Conservation (phyloP, 768 basidiomycete species). For the Suillus subluteus region DNA sequence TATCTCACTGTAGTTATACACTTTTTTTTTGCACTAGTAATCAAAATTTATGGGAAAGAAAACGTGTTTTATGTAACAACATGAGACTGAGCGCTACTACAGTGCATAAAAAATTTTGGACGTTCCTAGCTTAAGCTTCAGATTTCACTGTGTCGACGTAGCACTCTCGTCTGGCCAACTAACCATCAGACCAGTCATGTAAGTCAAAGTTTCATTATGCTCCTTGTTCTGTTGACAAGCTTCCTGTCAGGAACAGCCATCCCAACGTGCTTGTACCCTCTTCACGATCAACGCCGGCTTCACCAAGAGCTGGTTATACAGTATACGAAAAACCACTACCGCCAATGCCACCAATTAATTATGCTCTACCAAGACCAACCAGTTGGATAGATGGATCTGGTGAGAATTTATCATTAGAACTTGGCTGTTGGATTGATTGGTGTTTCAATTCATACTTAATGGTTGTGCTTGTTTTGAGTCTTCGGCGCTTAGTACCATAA, state of each 20-base stretch:
- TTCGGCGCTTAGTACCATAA: slow-evolving; percentile 27
- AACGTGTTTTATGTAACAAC: slow-evolving; percentile 33
- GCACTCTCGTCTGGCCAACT: neutral
- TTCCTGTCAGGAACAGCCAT: slow-evolving; percentile 24
- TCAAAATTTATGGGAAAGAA: slow-evolving; percentile 17
- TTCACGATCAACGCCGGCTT: slow-evolving; percentile 29
- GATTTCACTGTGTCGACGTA: neutral
- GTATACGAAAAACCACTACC: slow-evolving; percentile 41
- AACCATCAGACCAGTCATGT: slow-evolving; percentile 20
- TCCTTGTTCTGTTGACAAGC: slow-evolving; percentile 3
- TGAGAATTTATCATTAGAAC: slow-evolving; percentile 21
- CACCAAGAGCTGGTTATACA: slow-evolving; percentile 17
- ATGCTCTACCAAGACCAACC: slow-evolving; percentile 12
- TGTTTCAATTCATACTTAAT: neutral
- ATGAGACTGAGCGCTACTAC: slow-evolving; percentile 1
- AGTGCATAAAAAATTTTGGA: slow-evolving; percentile 21
- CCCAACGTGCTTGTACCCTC: slow-evolving; percentile 28
- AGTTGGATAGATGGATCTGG: slow-evolving; percentile 33
- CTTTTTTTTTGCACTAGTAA: too few relatives aligned
- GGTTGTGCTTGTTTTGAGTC: slow-evolving; percentile 14
- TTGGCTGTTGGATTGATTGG: neutral
- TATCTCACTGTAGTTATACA: neutral
- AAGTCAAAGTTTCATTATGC: slow-evolving; percentile 17
- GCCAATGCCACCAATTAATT: slow-evolving; percentile 32
- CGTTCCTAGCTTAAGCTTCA: neutral